Percentiles rank a stretch among this genome's conserved stretches.
Conservation (phyloP, 768 basidiomycete species). For the Tricholoma matsutake region DNA sequence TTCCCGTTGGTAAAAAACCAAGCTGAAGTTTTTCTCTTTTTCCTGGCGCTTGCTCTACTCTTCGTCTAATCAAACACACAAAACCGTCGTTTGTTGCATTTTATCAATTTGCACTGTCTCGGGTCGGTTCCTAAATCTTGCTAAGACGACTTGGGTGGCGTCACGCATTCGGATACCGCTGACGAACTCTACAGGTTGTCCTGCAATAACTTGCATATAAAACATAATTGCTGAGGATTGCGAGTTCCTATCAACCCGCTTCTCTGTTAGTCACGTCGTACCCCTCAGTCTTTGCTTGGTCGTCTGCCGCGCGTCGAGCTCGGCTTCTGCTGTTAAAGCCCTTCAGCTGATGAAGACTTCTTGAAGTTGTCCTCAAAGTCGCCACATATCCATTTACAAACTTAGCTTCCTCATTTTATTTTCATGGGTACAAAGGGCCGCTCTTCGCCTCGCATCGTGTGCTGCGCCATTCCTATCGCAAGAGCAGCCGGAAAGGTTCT, state of each 20-base stretch:
- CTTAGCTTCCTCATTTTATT: conserved; percentile 5
- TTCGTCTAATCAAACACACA: not conserved
- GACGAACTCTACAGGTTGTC: not conserved
- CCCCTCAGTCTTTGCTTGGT: conserved; percentile 11
- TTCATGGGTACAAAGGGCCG: conserved; percentile 70
- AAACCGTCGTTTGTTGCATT: not conserved
- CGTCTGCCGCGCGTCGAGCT: conserved; percentile 21
- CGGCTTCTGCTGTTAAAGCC: conserved; percentile 15
- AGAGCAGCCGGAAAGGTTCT: conserved; percentile 74
- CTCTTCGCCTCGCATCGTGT: conserved; percentile 79
- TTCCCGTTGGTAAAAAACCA: conserved; percentile 5
- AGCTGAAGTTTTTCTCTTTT: conserved; percentile 17
- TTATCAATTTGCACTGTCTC: not conserved
- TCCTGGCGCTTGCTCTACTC: conserved; percentile 19
- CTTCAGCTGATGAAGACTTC: conserved; percentile 27
- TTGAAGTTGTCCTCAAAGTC: conserved; percentile 18
- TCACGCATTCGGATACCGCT: not conserved
- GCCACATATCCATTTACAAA: conserved; percentile 3
- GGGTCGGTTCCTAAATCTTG: not conserved
- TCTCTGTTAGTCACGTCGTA: conserved; percentile 6
- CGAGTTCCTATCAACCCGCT: not conserved
- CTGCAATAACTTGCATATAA: not conserved
- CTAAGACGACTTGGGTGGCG: not conserved
- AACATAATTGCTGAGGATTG: not conserved
- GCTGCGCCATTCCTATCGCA: conserved; percentile 85